These are phyloP conservation scores for Saccharomycopsis crataegensis DNA, from an alignment of 1,139 yeast genomes.

Conservation along the genomic window DNA sequence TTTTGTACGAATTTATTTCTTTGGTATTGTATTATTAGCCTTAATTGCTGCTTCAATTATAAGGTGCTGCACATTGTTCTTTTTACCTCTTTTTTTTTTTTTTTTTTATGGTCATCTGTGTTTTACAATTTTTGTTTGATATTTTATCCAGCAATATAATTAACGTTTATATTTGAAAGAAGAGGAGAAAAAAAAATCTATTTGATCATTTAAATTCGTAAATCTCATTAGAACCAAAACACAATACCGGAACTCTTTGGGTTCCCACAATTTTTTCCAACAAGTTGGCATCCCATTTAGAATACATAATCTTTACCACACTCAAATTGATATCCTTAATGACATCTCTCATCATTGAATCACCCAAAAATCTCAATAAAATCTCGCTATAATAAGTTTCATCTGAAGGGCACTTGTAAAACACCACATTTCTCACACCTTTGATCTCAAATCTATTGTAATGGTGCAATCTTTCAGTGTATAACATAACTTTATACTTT, in stretches of 20 bases:
- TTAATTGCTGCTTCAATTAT: no score
- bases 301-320: constrained; percentile 58
- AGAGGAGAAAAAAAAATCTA: neutral
- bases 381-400: constrained; percentile 79
- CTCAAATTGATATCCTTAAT: constrained; percentile 55
- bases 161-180: neutral
- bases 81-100: neutral
- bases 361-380: constrained; percentile 42
- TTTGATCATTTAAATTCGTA: constrained; percentile 51
- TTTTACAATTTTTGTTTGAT: neutral
- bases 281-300: constrained; percentile 74
- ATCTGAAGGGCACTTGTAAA: constrained; percentile 81
- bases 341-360: constrained; percentile 33
- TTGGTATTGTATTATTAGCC: no score
- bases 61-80: no score
- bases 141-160: neutral
- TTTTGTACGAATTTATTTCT: no score
- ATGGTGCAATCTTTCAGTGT: constrained; percentile 91
- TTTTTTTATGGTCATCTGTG: neutral
- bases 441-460: constrained; percentile 76
- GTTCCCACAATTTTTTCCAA: constrained; percentile 83
- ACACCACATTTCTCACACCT: constrained; percentile 79
- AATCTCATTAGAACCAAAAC: constrained; percentile 63
- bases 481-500: constrained; percentile 62
- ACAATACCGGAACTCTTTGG: constrained; percentile 61